These are phyloP conservation scores for Polytrichum formosum DNA, from an alignment of 225 moss, liverwort and hornwort species.

Conservation along the genomic window DNA sequence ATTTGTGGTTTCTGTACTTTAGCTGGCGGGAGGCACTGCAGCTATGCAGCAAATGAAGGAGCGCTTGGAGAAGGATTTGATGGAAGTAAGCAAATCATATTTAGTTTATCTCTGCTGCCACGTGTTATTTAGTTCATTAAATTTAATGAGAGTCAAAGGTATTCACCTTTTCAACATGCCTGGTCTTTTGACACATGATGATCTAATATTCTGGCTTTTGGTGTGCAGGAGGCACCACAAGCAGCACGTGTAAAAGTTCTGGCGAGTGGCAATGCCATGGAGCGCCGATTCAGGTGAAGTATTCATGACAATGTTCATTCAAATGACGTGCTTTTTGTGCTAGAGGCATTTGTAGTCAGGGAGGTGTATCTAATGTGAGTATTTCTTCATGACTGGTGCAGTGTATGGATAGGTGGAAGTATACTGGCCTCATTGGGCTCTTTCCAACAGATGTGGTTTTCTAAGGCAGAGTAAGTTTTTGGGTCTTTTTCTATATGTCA, in stretches of 20 bases:
- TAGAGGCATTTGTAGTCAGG: constrained; percentile 37
- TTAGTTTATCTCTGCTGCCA: too few species aligned
- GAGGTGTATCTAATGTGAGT: not conserved
- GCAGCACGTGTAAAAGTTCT: constrained; percentile 92
- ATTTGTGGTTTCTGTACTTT: not conserved
- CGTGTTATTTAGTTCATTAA: too few species aligned
- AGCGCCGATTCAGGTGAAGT: constrained; percentile 71
- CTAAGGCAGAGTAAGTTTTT: constrained; percentile 76
- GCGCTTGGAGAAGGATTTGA: constrained; percentile 80
- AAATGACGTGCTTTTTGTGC: too few species aligned
- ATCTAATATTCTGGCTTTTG: not conserved
- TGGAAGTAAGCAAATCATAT: constrained; percentile 46
- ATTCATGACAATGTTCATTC: too few species aligned
- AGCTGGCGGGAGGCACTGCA: constrained; percentile 87
- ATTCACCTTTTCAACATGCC: too few species aligned
- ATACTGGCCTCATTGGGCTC: constrained; percentile 92
- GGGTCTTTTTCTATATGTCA: too few species aligned
- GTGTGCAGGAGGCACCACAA: constrained; percentile 79
- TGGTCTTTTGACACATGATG: not conserved
- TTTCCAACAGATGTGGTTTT: constrained; percentile 98
- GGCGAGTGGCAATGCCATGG: constrained; percentile 82
- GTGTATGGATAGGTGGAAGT: constrained; percentile 96
- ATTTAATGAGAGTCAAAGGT: too few species aligned
- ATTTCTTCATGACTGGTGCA: constrained; percentile 14
- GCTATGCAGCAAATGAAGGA: constrained; percentile 96